These are phyloP conservation scores for Adiantum capillusveneris DNA, from an alignment of 75 land plant genomes.

Conservation along the genomic window DNA sequence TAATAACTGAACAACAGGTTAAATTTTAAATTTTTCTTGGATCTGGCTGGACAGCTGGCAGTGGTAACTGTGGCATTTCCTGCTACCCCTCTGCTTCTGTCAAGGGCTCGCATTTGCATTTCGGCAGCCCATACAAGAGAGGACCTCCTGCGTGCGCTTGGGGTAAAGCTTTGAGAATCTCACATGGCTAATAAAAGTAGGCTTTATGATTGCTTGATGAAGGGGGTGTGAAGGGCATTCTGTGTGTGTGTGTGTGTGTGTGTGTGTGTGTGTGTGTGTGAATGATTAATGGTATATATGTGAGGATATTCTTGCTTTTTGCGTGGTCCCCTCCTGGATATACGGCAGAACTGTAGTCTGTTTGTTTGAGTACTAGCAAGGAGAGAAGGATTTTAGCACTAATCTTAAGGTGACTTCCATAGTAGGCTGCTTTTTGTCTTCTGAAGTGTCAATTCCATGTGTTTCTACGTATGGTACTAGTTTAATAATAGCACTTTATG, in stretches of 20 bases:
- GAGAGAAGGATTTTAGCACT: too few species aligned
- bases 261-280: too few species aligned
- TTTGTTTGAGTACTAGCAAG: too few species aligned
- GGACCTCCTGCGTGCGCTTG: conserved; percentile 59
- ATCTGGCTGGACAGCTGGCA: conserved; percentile 48
- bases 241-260: neutral
- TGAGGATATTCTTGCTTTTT: too few species aligned
- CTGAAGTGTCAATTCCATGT: too few species aligned
- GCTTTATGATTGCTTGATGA: neutral
- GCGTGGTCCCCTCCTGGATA: too few species aligned
- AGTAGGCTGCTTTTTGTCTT: too few species aligned
- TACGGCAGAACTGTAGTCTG: too few species aligned
- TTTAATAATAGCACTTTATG: too few species aligned
- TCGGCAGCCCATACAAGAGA: conserved; percentile 87
- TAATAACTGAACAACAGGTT: neutral
- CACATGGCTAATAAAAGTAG: neutral
- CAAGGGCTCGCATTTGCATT: conserved; percentile 83
- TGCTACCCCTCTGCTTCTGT: conserved; percentile 72
- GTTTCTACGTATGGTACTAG: too few species aligned
- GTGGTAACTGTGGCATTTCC: conserved; percentile 85
- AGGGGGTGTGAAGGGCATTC: neutral
- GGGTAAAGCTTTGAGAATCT: conserved; percentile 27
- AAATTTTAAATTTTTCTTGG: neutral
- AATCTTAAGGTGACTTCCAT: too few species aligned
- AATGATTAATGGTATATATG: too few species aligned